These are phyloP conservation scores for Cicer bijugum DNA, from an alignment of 306 rosid species.

Conservation along the genomic window DNA sequence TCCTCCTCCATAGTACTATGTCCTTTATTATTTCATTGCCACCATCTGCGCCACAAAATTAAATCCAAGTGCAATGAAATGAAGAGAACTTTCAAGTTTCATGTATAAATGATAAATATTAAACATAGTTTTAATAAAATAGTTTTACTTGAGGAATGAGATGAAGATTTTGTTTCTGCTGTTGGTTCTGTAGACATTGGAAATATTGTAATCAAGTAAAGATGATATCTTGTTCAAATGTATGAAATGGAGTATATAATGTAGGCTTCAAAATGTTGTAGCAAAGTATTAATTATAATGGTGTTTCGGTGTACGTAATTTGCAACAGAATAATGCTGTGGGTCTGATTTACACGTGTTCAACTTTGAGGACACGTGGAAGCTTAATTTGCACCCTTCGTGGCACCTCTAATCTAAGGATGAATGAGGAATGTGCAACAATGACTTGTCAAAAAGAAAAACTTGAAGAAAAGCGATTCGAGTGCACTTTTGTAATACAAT, in stretches of 20 bases:
- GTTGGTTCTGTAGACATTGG: constrained; percentile 49
- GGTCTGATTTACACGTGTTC: constrained; percentile 53
- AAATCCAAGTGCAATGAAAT: too few relatives aligned
- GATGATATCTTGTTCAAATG: neutral
- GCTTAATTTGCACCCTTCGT: constrained; percentile 41
- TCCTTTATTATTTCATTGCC: constrained; percentile 48
- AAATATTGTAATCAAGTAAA: constrained; percentile 9
- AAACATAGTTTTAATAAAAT: too few relatives aligned
- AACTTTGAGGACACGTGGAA: constrained; percentile 52
- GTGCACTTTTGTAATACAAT: too few relatives aligned
- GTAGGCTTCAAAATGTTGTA: neutral
- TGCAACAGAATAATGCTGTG: neutral
- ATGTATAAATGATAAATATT: neutral
- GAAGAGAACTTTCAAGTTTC: neutral
- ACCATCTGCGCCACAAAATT: constrained; percentile 45
- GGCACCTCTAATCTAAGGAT: constrained; percentile 25
- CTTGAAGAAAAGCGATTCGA: too few relatives aligned
- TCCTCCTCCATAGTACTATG: constrained; percentile 61
- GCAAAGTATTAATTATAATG: neutral
- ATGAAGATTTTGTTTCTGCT: constrained; percentile 42
- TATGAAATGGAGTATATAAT: neutral
- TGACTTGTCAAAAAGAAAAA: too few relatives aligned
- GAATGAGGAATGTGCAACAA: too few relatives aligned
- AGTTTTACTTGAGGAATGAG: constrained; percentile 46
- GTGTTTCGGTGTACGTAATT: constrained; percentile 29